phyloP scores from a whole-genome alignment of 371 early-diverging fungal genomes.

The Apophysomyces ossiformis region DNA sequence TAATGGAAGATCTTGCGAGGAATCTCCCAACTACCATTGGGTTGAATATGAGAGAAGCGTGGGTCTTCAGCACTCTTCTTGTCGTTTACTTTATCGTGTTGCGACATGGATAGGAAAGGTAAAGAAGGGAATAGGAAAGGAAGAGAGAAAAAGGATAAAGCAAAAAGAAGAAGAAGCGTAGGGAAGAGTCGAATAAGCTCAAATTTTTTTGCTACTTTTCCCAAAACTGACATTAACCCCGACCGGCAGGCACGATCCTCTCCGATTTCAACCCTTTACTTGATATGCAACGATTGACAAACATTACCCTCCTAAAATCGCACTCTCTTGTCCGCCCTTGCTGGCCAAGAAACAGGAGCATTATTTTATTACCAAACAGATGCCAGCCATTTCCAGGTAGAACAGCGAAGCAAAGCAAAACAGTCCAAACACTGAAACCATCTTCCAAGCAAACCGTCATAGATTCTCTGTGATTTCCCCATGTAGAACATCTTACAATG shows the following conservation, averaged over 20 bases:
- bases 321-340: neutral
- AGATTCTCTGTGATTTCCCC: neutral
- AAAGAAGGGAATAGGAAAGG: neutral
- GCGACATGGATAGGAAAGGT: neutral
- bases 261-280: neutral
- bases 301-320: neutral
- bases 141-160: neutral
- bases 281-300: slow-evolving; percentile 1
- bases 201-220: neutral
- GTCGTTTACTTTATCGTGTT: neutral
- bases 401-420: neutral
- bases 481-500: neutral
- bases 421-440: too few relatives aligned
- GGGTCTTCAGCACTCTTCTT: neutral
- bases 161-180: neutral
- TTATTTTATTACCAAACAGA: neutral
- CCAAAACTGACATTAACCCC: neutral
- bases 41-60: slow-evolving; percentile 37
- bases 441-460: neutral
- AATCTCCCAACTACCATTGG: slow-evolving; percentile 54
- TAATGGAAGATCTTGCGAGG: slow-evolving; percentile 59
- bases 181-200: neutral
- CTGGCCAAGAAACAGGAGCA: neutral
- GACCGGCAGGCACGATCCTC: neutral
- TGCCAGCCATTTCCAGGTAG: neutral